Percentiles rank a stretch among this genome's conserved stretches.
phyloP scores from a whole-genome alignment of 352 stramenopile genomes.

The Thalassiosira hispida region DNA sequence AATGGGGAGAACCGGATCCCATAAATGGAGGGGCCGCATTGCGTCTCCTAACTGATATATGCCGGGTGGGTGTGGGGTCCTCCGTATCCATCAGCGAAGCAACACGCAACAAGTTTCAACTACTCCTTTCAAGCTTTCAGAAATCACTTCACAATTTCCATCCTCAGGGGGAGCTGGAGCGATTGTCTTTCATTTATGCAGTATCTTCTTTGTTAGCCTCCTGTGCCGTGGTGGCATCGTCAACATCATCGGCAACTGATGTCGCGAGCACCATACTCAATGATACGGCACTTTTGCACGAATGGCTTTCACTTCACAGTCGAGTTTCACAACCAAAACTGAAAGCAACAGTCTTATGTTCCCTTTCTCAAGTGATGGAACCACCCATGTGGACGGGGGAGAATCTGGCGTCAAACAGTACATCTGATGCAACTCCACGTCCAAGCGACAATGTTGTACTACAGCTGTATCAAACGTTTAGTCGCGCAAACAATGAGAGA shows the following conservation, averaged over 20 bases:
- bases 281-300: conserved; percentile 44
- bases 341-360: conserved; percentile 46
- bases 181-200: conserved; percentile 45
- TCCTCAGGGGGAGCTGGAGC: conserved; percentile 40
- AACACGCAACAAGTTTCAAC: conserved; percentile 29
- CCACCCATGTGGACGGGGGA: conserved; percentile 30
- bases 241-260: conserved; percentile 9
- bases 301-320: conserved; percentile 47
- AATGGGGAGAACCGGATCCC: conserved; percentile 35
- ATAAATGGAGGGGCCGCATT: conserved; percentile 49
- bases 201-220: conserved; percentile 49
- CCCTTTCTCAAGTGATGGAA: conserved; percentile 49
- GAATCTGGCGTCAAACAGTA: neutral
- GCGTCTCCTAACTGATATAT: conserved; percentile 49
- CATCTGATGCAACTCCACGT: neutral
- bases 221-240: conserved; percentile 29
- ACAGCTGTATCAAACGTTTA: conserved; percentile 48
- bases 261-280: conserved; percentile 23
- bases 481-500: conserved; percentile 40
- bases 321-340: conserved; percentile 48
- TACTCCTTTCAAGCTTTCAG: conserved; percentile 42
- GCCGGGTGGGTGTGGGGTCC: conserved; percentile 35
- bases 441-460: conserved; percentile 41
- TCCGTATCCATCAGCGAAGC: conserved; percentile 8
- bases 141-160: conserved; percentile 34